Conservation (phyloP, 2,329 filamentous ascomycete genomes). For the Apiospora marii region DNA sequence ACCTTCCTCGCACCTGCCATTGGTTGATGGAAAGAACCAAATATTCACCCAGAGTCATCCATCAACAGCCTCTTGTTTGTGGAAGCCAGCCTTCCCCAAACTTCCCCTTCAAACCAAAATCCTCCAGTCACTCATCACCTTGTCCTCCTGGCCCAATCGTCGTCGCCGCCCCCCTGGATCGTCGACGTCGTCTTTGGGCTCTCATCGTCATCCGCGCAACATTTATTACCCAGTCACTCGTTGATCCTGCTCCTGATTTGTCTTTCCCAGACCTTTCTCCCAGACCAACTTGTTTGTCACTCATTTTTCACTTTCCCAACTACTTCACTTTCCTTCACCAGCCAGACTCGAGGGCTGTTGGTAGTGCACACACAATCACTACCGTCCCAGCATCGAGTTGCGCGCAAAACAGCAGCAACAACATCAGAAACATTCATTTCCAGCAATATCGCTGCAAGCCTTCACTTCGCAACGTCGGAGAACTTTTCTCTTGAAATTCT, state of each 20-base stretch:
- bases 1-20: conserved; percentile 3
- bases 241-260: neutral
- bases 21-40: neutral
- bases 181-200: neutral
- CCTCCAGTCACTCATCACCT: neutral
- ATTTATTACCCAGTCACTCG: neutral
- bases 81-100: neutral
- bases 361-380: neutral
- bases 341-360: neutral
- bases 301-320: neutral
- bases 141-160: neutral
- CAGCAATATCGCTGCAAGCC: neutral
- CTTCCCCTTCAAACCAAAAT: neutral
- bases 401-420: neutral
- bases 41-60: neutral
- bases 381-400: neutral
- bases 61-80: neutral
- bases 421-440: neutral
- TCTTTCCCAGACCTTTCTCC: neutral
- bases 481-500: neutral
- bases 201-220: neutral
- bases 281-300: neutral
- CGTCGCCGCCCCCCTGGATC: neutral
- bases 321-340: neutral
- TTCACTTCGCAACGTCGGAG: neutral